A percentile compares a stretch with the other conserved stretches of the same genome.
Conservation (phyloP, 2,329 filamentous ascomycete genomes). For the Diaporthe vaccinii region DNA sequence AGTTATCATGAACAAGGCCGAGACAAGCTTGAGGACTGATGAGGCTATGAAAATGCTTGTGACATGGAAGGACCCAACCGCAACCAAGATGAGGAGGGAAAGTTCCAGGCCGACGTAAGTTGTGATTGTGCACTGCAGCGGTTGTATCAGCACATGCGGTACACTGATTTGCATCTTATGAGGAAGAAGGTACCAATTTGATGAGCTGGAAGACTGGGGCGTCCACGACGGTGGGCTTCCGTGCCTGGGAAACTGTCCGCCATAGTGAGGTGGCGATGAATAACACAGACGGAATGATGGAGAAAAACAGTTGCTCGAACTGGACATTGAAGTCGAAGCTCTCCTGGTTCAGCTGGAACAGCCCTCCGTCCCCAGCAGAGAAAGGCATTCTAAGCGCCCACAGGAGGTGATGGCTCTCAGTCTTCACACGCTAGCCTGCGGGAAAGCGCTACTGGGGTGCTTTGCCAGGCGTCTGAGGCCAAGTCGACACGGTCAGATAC, state of each 20-base stretch:
- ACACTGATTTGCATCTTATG: no score
- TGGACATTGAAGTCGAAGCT: conserved; percentile 65
- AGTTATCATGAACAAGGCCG: conserved; percentile 48
- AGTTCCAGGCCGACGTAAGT: conserved; percentile 18
- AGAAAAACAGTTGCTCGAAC: conserved; percentile 63
- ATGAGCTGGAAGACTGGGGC: conserved; percentile 51
- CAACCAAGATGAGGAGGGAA: conserved; percentile 33
- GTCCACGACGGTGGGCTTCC: conserved; percentile 51
- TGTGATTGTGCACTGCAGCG: not conserved
- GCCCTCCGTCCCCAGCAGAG: not conserved
- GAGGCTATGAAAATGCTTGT: conserved; percentile 43
- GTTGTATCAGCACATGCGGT: not conserved
- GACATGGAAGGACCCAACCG: not conserved
- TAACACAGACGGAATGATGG: conserved; percentile 56
- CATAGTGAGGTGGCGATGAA: conserved; percentile 54
- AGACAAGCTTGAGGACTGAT: conserved; percentile 44
- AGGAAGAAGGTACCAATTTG: conserved; percentile 47
- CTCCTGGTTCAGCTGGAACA: conserved; percentile 47
- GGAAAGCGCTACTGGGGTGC: not conserved
- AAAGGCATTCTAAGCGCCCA: not conserved
- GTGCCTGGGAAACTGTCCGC: conserved; percentile 50
- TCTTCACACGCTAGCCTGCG: not conserved
- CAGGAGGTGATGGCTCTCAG: no score
- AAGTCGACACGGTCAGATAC: not conserved
- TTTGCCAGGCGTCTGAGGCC: not conserved